Base-by-base conservation (phyloP, 164 flowering plant species). In the Vitis amurensis region DNA sequence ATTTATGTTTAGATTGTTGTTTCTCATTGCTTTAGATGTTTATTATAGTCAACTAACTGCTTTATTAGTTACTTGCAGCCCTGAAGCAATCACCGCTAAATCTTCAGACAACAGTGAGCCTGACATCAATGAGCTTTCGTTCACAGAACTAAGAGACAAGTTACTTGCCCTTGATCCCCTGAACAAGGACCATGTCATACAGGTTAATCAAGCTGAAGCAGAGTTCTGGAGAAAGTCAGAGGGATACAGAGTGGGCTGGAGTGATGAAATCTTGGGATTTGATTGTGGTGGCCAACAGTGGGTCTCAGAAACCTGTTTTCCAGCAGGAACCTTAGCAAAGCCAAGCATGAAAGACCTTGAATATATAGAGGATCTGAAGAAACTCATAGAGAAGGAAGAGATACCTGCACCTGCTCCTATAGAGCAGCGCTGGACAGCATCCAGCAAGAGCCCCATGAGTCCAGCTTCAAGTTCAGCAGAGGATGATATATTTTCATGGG, bases 281-380 rank as follows among this genome's bases (percentile, higher is more conserved):
- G 98, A 96, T 81, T 96, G 99, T 84, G 99, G 99, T 74, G 99
- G 99, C 30, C 97, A 96, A 68, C 98, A 96, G 70, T 96, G 99
- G 99, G 99, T 96, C n/a, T 96, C 99, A 29, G 99, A 96, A 73
- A 93, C 74, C 31, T 96, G 99, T 78, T 93, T 91, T 70, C 98
- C 99, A 49, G 92, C 86, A 57, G 99, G 99, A 73, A 90, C 91
- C 30, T 70, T 93, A 50, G 71, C 90, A 56, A 90, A 87, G 15
- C 97, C 95, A 4, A 96, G 79, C 84, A 87, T 96, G 97, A 91
- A 93, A 75, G 99, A 96, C 73, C 77, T 96, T 69, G 89, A 92
- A 74, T 96, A 68, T 78, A 85, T 93, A 31, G 94, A 93, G 73
- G 86, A 89, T 67, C 73, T 96, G 77, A 86, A 85, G 86, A 77